A percentile compares a stretch with the other conserved stretches of the same genome.
Evolutionary conservation across 2,329 filamentous ascomycete genomes (phyloP).

Genomic region (Dactylellina parvicollis): DNA sequence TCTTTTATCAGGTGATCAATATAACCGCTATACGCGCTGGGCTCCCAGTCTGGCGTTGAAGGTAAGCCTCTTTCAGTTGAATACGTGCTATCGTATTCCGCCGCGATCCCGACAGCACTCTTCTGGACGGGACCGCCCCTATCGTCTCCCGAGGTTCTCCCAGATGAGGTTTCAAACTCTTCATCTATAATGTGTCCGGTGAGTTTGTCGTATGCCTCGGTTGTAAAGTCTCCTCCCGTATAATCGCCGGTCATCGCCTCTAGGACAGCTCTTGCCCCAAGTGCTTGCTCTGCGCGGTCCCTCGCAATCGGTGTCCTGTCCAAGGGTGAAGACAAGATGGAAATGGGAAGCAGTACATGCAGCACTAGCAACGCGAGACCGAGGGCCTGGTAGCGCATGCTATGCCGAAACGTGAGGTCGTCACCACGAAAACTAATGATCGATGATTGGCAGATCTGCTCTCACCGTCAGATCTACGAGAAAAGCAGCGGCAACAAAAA

Average conservation of each 20-base stretch:
- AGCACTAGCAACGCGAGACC: slow-evolving; percentile 5
- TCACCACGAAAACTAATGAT: background rate
- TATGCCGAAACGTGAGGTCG: slow-evolving; percentile 18
- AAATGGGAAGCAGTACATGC: slow-evolving; percentile 13
- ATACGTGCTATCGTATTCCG: slow-evolving; percentile 2
- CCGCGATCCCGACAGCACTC: background rate
- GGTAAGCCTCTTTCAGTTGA: slow-evolving; percentile 9
- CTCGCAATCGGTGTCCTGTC: background rate
- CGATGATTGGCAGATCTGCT: slow-evolving; percentile 20
- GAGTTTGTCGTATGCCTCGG: slow-evolving; percentile 33
- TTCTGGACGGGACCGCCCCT: slow-evolving; percentile 30
- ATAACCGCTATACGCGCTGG: slow-evolving; percentile 6
- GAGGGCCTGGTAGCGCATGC: slow-evolving; percentile 22
- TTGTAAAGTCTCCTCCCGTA: slow-evolving; percentile 18
- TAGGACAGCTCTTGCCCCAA: slow-evolving; percentile 9
- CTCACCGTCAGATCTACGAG: too few relatives aligned
- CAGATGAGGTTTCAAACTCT: background rate
- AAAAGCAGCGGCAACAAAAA: background rate
- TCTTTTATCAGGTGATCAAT: slow-evolving; percentile 24
- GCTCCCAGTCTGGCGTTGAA: slow-evolving; percentile 12
- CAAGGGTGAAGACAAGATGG: slow-evolving; percentile 1
- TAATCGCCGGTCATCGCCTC: slow-evolving; percentile 19
- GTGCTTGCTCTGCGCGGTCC: background rate
- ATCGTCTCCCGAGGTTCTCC: background rate
- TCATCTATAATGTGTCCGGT: slow-evolving; percentile 30